phyloP scores from a whole-genome alignment of 371 early-diverging fungal genomes.

The Apophysomyces ossiformis region DNA sequence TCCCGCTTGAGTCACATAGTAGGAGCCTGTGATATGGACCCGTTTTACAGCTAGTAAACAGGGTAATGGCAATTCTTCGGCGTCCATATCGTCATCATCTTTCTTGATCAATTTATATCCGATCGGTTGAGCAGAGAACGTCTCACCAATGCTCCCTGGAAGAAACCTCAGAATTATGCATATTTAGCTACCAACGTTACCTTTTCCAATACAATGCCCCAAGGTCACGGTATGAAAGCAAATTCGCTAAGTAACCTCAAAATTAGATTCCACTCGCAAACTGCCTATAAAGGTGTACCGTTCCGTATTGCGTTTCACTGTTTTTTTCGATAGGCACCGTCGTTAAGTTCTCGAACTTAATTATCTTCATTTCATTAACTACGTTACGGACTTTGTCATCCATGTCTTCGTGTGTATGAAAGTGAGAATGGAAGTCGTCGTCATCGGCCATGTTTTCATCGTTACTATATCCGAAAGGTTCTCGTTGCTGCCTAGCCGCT shows the following conservation, averaged over 20 bases:
- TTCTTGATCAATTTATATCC: conserved; percentile 32
- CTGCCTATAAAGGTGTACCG: conserved; percentile 11
- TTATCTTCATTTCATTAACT: conserved; percentile 46
- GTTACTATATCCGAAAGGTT: conserved; percentile 39
- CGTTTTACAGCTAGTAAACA: conserved; percentile 44
- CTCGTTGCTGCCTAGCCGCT: conserved; percentile 33
- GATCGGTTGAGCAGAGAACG: conserved; percentile 45
- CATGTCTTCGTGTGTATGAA: conserved; percentile 19
- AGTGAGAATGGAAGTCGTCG: conserved; percentile 37
- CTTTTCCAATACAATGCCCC: conserved; percentile 43
- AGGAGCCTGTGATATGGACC: conserved; percentile 41
- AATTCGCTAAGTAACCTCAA: conserved; percentile 23
- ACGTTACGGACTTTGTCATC: conserved; percentile 21
- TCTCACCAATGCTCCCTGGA: conserved; percentile 40
- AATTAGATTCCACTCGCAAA: not conserved
- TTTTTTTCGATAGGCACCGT: conserved; percentile 51
- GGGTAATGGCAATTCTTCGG: conserved; percentile 28
- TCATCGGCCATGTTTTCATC: conserved; percentile 33
- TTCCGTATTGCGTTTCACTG: conserved; percentile 31
- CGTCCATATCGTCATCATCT: conserved; percentile 21
- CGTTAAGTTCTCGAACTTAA: conserved; percentile 56
- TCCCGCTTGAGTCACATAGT: conserved; percentile 57
- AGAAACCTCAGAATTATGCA: not conserved
- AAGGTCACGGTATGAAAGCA: conserved; percentile 48
- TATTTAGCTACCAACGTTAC: conserved; percentile 3